Conservation (phyloP, 2,329 filamentous ascomycete genomes). For the Sclerotinia sclerotiorum region DNA sequence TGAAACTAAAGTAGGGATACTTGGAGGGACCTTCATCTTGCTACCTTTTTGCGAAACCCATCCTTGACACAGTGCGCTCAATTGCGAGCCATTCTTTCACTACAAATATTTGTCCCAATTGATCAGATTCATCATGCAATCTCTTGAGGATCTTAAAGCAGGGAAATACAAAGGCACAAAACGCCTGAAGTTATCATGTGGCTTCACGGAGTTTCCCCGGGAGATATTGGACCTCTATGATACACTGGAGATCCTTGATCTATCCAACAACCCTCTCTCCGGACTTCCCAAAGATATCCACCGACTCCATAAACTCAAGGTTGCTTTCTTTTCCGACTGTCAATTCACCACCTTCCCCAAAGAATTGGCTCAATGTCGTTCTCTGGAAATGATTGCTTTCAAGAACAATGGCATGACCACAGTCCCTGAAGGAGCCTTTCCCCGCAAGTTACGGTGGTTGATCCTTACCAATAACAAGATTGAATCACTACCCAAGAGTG, state of each 20-base stretch:
- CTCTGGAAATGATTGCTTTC: slow-evolving; percentile 52
- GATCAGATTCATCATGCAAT: slow-evolving; percentile 29
- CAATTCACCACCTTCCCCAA: slow-evolving; percentile 46
- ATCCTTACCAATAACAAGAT: slow-evolving; percentile 51
- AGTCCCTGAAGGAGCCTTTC: slow-evolving; percentile 46
- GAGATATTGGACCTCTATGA: slow-evolving; percentile 46
- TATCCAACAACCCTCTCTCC: slow-evolving; percentile 48
- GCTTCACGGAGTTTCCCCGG: slow-evolving; percentile 41
- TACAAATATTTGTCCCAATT: background rate
- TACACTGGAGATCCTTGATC: slow-evolving; percentile 49
- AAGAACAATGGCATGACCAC: slow-evolving; percentile 48
- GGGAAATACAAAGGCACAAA: slow-evolving; percentile 36
- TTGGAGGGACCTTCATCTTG: background rate
- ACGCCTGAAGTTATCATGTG: slow-evolving; percentile 35
- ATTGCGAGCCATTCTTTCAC: background rate
- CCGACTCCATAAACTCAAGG: slow-evolving; percentile 46
- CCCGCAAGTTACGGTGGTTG: slow-evolving; percentile 48
- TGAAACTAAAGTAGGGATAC: background rate
- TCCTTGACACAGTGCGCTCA: background rate
- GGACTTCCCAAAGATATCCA: slow-evolving; percentile 44
- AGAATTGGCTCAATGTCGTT: slow-evolving; percentile 45
- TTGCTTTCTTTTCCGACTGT: slow-evolving; percentile 50
- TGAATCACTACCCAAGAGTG: slow-evolving; percentile 43
- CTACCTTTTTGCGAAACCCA: background rate
- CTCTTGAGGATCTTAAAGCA: slow-evolving; percentile 30